These are phyloP conservation scores for Penicillium sp. DNA, from an alignment of 2,329 filamentous ascomycete genomes.

Conservation along the genomic window DNA sequence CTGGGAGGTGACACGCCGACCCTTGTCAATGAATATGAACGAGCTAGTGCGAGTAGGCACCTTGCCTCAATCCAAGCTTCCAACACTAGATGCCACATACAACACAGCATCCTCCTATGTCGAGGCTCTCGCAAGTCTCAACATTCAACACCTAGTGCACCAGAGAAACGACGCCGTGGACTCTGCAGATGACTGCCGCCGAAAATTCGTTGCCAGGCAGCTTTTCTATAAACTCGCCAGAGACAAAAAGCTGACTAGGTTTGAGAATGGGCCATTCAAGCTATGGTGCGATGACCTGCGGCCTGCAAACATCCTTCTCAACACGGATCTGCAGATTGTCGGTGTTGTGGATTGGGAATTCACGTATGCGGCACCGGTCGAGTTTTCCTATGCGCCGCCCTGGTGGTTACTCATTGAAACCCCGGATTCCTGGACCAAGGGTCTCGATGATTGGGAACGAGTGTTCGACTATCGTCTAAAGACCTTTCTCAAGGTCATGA, in stretches of 20 bases:
- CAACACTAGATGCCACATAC: not conserved
- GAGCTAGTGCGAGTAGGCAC: not conserved
- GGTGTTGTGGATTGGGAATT: too few species aligned
- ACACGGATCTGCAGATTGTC: too few species aligned
- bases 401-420: constrained; percentile 28
- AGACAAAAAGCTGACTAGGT: too few species aligned
- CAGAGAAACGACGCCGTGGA: not conserved
- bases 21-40: not conserved
- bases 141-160: not conserved
- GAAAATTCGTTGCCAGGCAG: too few species aligned
- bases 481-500: constrained; percentile 9
- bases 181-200: too few species aligned
- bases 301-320: too few species aligned
- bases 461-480: constrained; percentile 12
- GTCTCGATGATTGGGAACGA: constrained; percentile 12
- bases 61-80: not conserved
- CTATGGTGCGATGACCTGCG: too few species aligned
- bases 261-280: too few species aligned
- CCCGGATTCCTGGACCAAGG: constrained; percentile 17
- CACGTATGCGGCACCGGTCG: not conserved
- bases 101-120: not conserved
- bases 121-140: not conserved
- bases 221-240: too few species aligned
- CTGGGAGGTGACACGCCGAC: not conserved
- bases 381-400: constrained; percentile 14